Percentiles rank a stretch among this genome's conserved stretches.
Evolutionary conservation across 2,329 filamentous ascomycete genomes (phyloP).

Genomic region (Pestalotiopsis sp.): DNA sequence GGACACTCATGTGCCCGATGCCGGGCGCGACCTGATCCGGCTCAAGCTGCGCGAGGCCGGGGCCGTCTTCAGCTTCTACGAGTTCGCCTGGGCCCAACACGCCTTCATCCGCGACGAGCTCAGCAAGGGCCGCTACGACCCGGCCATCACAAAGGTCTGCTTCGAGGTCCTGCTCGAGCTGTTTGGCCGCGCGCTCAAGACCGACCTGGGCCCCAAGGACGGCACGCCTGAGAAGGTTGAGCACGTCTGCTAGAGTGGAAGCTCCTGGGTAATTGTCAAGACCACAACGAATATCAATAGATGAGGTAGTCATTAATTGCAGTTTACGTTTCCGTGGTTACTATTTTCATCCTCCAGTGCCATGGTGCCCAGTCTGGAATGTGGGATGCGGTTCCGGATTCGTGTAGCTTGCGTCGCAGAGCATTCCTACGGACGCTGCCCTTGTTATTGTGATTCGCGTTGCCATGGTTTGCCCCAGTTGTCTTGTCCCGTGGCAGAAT

Average conservation of each 20-base stretch:
- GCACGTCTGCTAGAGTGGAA: conserved; percentile 63
- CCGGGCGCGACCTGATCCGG: conserved; percentile 80
- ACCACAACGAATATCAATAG: neutral
- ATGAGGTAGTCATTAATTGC: neutral
- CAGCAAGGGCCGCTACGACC: conserved; percentile 91
- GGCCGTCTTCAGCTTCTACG: conserved; percentile 77
- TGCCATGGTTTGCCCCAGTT: no score
- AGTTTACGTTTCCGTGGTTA: neutral
- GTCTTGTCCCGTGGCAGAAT: no score
- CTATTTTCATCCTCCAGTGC: neutral
- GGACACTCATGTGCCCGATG: conserved; percentile 85
- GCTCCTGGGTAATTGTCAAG: neutral
- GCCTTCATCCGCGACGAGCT: conserved; percentile 93
- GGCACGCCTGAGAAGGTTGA: conserved; percentile 64
- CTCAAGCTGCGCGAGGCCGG: conserved; percentile 77
- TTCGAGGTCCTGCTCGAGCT: conserved; percentile 89
- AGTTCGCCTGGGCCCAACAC: conserved; percentile 91
- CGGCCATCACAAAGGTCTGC: conserved; percentile 81
- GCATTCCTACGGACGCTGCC: no score
- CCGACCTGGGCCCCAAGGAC: conserved; percentile 72
- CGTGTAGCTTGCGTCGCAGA: no score
- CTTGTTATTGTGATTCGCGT: no score
- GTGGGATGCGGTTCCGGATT: neutral
- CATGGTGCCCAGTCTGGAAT: neutral
- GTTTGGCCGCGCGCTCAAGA: conserved; percentile 75